A percentile compares a stretch with the other conserved stretches of the same genome.
These are phyloP conservation scores for Lenzites betulinus DNA, from an alignment of 768 basidiomycete genomes.

Conservation along the genomic window DNA sequence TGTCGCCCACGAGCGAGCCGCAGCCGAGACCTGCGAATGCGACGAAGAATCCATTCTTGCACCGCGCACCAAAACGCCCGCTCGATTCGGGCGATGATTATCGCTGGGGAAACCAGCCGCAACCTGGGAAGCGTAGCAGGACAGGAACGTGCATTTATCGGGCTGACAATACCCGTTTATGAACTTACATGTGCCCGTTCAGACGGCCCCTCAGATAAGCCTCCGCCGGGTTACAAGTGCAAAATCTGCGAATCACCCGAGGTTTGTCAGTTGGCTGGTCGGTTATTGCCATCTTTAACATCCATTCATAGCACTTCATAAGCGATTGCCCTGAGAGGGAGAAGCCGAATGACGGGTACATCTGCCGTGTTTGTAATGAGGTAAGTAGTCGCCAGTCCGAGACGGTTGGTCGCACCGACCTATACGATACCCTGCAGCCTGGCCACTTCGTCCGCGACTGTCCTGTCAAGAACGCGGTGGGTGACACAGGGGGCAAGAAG, in stretches of 20 bases:
- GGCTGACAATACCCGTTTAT: too few relatives aligned
- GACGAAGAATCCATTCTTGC: constrained; percentile 69
- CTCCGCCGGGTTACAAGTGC: constrained; percentile 75
- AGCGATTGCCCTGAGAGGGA: constrained; percentile 72
- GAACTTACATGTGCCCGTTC: neutral
- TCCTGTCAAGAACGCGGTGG: constrained; percentile 73
- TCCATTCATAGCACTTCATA: constrained; percentile 63
- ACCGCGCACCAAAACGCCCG: constrained; percentile 53
- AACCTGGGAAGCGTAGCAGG: constrained; percentile 57
- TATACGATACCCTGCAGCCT: constrained; percentile 42
- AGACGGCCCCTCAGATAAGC: constrained; percentile 52
- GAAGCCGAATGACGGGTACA: constrained; percentile 80
- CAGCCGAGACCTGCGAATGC: constrained; percentile 56
- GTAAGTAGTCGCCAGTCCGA: constrained; percentile 39
- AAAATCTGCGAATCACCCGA: constrained; percentile 75
- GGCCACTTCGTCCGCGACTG: constrained; percentile 91
- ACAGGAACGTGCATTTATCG: constrained; percentile 43
- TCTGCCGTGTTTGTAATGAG: constrained; percentile 83
- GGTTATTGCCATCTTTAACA: neutral
- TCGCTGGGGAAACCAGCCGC: constrained; percentile 66
- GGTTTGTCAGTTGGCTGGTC: constrained; percentile 40
- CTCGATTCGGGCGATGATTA: constrained; percentile 53
- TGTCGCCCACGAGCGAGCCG: constrained; percentile 37
- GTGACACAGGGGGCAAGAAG: constrained; percentile 82
- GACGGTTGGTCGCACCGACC: neutral